These are phyloP conservation scores for Penicillium parvum DNA, from an alignment of 495 filamentous ascomycete species.

Conservation along the genomic window DNA sequence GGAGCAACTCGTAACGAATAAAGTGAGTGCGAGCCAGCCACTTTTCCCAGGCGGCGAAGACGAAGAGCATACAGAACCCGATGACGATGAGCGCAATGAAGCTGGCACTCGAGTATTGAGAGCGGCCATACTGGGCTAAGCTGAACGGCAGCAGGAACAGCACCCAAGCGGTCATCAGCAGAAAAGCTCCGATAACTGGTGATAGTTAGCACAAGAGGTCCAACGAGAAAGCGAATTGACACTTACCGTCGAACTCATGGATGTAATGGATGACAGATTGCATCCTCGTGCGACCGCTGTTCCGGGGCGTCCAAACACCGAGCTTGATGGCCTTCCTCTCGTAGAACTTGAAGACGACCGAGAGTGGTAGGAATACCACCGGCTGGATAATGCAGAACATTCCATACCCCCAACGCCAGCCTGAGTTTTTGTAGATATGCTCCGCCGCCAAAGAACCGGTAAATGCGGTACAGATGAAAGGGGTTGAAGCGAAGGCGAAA, in stretches of 20 bases:
- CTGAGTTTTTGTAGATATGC: conserved; percentile 42
- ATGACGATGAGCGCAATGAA: conserved; percentile 56
- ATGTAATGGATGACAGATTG: conserved; percentile 50
- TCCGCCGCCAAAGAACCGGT: conserved; percentile 31
- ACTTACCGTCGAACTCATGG: conserved; percentile 58
- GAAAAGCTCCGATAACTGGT: conserved; percentile 51
- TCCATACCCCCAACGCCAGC: conserved; percentile 63
- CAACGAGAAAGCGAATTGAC: no score
- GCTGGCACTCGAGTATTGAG: conserved; percentile 46
- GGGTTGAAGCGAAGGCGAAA: conserved; percentile 56
- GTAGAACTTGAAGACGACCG: conserved; percentile 49
- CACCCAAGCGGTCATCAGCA: conserved; percentile 55
- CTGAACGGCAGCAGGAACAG: conserved; percentile 63
- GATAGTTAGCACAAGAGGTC: no score
- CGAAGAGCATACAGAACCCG: conserved; percentile 50
- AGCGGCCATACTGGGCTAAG: conserved; percentile 43
- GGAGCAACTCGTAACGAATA: conserved; percentile 56
- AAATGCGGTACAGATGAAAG: conserved; percentile 50
- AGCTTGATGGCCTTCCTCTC: conserved; percentile 52
- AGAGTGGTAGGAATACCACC: conserved; percentile 48
- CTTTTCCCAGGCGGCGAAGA: conserved; percentile 58
- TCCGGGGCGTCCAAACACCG: conserved; percentile 29
- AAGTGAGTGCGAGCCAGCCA: conserved; percentile 55
- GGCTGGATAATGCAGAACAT: conserved; percentile 56
- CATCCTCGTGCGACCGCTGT: conserved; percentile 40